These are phyloP conservation scores for Fusarium sp. DNA, from an alignment of 2,329 filamentous ascomycete genomes.

Conservation along the genomic window DNA sequence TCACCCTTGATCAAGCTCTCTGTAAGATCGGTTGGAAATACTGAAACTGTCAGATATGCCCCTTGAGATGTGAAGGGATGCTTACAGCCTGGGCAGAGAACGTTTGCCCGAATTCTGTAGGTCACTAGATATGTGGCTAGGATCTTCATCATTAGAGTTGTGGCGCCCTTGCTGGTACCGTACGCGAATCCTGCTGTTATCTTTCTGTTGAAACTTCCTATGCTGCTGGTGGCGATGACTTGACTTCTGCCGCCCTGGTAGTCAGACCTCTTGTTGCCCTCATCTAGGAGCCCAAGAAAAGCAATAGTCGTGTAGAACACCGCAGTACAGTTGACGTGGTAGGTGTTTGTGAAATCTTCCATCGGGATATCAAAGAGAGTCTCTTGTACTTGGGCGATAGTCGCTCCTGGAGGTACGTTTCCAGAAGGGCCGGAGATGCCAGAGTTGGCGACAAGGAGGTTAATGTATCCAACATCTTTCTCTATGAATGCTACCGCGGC, in stretches of 20 bases:
- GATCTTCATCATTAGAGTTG: background rate
- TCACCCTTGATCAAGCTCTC: background rate
- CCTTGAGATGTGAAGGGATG: rapidly evolving
- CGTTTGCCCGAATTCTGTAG: background rate
- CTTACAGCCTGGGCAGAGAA: background rate
- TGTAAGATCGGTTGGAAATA: background rate
- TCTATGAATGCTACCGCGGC: background rate
- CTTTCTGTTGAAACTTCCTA: constrained; percentile 2
- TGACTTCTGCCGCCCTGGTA: background rate
- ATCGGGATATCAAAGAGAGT: background rate
- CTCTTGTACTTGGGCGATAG: background rate
- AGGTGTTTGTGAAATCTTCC: background rate
- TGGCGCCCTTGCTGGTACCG: background rate
- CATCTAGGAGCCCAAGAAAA: background rate
- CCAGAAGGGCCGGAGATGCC: background rate
- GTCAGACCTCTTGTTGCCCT: background rate
- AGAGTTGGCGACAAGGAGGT: background rate
- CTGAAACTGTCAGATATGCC: background rate
- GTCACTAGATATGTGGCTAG: background rate
- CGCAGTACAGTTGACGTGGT: background rate
- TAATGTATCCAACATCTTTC: background rate
- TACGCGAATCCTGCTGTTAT: background rate
- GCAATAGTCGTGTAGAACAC: background rate
- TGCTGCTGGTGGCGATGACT: background rate
- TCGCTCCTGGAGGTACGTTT: background rate